A percentile compares a stretch with the other conserved stretches of the same genome.
These are phyloP conservation scores for Pleurotus salmoneostramineus DNA, from an alignment of 768 basidiomycete species.

Conservation along the genomic window DNA sequence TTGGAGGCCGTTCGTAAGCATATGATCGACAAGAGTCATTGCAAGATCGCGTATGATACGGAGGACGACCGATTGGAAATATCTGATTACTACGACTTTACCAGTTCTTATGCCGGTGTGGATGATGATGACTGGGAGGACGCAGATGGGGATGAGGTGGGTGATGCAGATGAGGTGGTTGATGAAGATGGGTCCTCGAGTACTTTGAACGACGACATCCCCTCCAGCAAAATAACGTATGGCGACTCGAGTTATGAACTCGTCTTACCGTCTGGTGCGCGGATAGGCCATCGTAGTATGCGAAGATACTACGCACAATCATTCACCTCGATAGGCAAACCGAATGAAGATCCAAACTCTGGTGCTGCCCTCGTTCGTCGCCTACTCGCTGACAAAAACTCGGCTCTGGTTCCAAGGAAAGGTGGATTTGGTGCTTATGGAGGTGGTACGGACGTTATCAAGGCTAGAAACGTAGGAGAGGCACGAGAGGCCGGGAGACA, in stretches of 20 bases:
- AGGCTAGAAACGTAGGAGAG: slow-evolving; percentile 92
- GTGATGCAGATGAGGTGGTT: slow-evolving; percentile 31
- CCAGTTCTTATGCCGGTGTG: slow-evolving; percentile 61
- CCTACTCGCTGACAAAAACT: slow-evolving; percentile 77
- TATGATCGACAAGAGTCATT: slow-evolving; percentile 95
- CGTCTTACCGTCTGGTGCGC: slow-evolving; percentile 87
- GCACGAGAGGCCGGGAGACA: slow-evolving; percentile 89
- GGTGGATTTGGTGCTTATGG: slow-evolving; percentile 91
- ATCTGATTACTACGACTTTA: slow-evolving; percentile 93
- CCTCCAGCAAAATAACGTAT: slow-evolving; percentile 59
- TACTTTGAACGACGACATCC: slow-evolving; percentile 38
- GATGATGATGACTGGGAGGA: slow-evolving; percentile 31
- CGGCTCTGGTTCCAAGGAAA: slow-evolving; percentile 76
- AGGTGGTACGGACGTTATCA: slow-evolving; percentile 74
- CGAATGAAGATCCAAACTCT: slow-evolving; percentile 60
- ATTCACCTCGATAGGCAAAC: slow-evolving; percentile 41
- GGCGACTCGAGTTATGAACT: slow-evolving; percentile 85
- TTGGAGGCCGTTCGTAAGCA: slow-evolving; percentile 90
- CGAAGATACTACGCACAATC: slow-evolving; percentile 84
- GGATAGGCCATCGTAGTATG: slow-evolving; percentile 90
- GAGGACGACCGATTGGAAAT: slow-evolving; percentile 80
- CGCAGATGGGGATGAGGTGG: slow-evolving; percentile 38
- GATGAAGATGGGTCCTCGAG: slow-evolving; percentile 33
- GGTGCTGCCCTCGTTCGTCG: slow-evolving; percentile 75
- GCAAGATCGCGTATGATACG: slow-evolving; percentile 90